Base-by-base conservation (phyloP, 192 early-diverging fungal genomes). In the Linnemannia schmuckeri region DNA sequence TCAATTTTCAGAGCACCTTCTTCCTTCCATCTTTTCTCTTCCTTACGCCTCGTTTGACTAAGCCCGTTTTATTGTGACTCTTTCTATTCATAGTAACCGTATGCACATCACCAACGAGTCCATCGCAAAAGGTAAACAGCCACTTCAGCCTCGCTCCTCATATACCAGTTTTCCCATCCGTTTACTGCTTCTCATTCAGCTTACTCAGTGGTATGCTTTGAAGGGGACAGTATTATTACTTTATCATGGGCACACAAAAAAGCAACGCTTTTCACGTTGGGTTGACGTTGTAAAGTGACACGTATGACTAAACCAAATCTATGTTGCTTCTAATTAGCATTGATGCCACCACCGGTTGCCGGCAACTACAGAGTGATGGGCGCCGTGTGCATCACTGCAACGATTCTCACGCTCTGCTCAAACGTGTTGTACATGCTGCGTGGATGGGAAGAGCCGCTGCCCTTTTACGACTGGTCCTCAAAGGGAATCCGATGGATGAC, bases 361-460 rank as follows among this genome's bases (percentile, higher is more conserved):
- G 40, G 71, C 4, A 74, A 78, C 42, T 87, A 87, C 57, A 71
- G 85, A 52, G 70, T 87, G 9, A 87, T 87, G 85, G 80, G 85
- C 8, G 54, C 70, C 20, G 80, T 80, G 22, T 87, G 85, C 40
- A 49, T 70, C 38, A 87, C 74, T 4, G 79, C 85, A 1, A 74
- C 85, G 1, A 20, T 87, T 33, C 72, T 87, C 15, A 87, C 85
- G 2, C 63, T 87, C 2, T 78, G 76, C 49, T 87, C 85, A 10
- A 87, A 87, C 61, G 80, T 87, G 13, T 38, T 87, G 40, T 87
- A 87, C 52, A 87, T 87, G 85, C 79, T 87, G 33, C 70, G 85
- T 47, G 85, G 85, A 55, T 87, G 85, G 85, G 75, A 87, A 42
- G 79, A 87, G n/a, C 85, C 85, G 1, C 42, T 77, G 27, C 79